A percentile compares a stretch with the other conserved stretches of the same genome.
Evolutionary conservation across 2,329 filamentous ascomycete genomes (phyloP).

Genomic region (Zasmidium angulare): DNA sequence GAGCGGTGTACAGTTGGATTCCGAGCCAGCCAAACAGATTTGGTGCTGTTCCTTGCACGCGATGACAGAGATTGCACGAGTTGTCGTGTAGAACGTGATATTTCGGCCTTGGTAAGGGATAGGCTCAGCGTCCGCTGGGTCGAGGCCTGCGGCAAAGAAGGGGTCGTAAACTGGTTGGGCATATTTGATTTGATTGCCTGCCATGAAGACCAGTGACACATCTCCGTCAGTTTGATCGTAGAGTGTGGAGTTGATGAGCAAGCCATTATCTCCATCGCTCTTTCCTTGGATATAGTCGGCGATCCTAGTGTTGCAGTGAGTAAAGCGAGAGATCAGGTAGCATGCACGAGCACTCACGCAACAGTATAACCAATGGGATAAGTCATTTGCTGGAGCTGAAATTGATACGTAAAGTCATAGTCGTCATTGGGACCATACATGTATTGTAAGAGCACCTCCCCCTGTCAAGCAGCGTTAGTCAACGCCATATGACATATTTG

Average conservation of each 20-base stretch:
- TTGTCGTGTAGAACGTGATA: not conserved
- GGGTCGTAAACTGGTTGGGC: conserved; percentile 3
- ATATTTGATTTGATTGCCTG: not conserved
- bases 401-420: not conserved
- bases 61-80: not conserved
- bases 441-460: not conserved
- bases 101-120: not conserved
- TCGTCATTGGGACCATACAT: not conserved
- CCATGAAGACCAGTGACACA: not conserved
- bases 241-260: not conserved
- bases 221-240: conserved; percentile 1
- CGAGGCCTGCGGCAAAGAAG: not conserved
- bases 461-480: not conserved
- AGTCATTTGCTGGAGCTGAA: not conserved
- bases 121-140: not conserved
- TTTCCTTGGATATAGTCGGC: not conserved
- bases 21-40: not conserved
- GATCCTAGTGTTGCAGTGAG: not conserved
- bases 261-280: not conserved
- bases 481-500: not conserved
- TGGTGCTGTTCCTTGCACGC: conserved; percentile 3
- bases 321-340: not conserved
- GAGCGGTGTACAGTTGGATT: not conserved
- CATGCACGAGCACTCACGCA: not conserved
- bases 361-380: not conserved